These are phyloP conservation scores for Paecilomyces formosus DNA, from an alignment of 2,329 filamentous ascomycete genomes.

Conservation along the genomic window DNA sequence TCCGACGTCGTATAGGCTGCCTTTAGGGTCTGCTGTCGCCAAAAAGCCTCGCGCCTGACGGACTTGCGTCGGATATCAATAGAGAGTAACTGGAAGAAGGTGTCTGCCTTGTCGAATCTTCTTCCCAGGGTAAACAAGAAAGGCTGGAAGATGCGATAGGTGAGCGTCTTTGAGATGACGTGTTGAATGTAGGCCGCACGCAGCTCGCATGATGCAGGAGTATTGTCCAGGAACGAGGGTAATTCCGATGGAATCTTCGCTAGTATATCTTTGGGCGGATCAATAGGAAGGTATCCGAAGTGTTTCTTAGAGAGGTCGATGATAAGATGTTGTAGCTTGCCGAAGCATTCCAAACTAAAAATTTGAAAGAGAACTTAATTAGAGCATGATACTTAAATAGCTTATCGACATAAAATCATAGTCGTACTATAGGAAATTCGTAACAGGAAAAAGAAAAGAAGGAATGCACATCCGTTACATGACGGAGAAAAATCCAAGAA, in stretches of 20 bases:
- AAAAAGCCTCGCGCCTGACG: slow-evolving; percentile 49
- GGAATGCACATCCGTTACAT: background rate
- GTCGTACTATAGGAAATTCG: slow-evolving; percentile 12
- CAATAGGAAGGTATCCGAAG: slow-evolving; percentile 45
- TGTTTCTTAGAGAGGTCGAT: slow-evolving; percentile 45
- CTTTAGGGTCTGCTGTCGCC: slow-evolving; percentile 51
- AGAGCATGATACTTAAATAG: slow-evolving; percentile 33
- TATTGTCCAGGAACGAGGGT: slow-evolving; percentile 49
- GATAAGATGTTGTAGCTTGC: slow-evolving; percentile 45
- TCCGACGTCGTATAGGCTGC: slow-evolving; percentile 50
- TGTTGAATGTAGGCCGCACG: slow-evolving; percentile 49
- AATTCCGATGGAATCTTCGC: slow-evolving; percentile 45
- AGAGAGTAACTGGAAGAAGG: slow-evolving; percentile 48
- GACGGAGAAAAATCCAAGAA: background rate
- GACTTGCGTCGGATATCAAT: slow-evolving; percentile 51
- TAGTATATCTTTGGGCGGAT: slow-evolving; percentile 43
- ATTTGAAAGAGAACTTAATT: slow-evolving; percentile 24
- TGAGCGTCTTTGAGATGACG: slow-evolving; percentile 50
- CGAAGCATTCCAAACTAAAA: slow-evolving; percentile 46
- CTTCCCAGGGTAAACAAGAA: slow-evolving; percentile 51
- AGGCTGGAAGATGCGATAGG: slow-evolving; percentile 49
- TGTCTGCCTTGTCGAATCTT: slow-evolving; percentile 49
- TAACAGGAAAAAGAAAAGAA: background rate
- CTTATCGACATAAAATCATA: slow-evolving; percentile 19
- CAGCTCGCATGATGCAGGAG: slow-evolving; percentile 43